phyloP scores from a whole-genome alignment of 1,139 yeast species.

The Ogataea hybrid region DNA sequence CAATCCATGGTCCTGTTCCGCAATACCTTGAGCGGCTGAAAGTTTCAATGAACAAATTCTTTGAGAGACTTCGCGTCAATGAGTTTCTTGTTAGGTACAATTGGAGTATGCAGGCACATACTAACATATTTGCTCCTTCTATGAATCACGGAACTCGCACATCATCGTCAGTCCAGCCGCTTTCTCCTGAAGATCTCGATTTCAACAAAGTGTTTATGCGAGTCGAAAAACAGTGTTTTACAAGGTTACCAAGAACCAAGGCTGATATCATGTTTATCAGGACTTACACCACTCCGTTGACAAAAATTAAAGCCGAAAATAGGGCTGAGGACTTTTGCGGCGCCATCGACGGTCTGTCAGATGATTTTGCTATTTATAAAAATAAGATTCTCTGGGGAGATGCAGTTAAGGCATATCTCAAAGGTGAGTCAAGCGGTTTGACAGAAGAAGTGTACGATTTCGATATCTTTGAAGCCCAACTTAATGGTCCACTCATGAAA shows the following conservation, averaged over 20 bases:
- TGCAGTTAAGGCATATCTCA: constrained; percentile 28
- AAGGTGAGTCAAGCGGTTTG: constrained; percentile 27
- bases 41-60: constrained; percentile 60
- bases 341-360: constrained; percentile 39
- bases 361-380: constrained; percentile 27
- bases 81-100: constrained; percentile 59
- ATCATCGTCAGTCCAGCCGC: constrained; percentile 32
- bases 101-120: constrained; percentile 61
- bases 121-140: constrained; percentile 47
- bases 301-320: constrained; percentile 52
- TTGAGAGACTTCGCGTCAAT: constrained; percentile 46
- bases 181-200: constrained; percentile 45
- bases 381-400: constrained; percentile 30
- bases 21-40: constrained; percentile 54
- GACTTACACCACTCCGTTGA: constrained; percentile 65
- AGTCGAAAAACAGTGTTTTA: constrained; percentile 60
- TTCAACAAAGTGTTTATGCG: constrained; percentile 56
- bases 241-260: constrained; percentile 53
- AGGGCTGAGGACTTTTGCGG: constrained; percentile 43
- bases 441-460: constrained; percentile 23
- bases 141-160: constrained; percentile 26
- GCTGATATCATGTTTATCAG: constrained; percentile 60
- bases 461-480: constrained; percentile 4
- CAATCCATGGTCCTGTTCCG: constrained; percentile 63
- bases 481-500: neutral